These are phyloP conservation scores for Tetrahymena borealis DNA, from an alignment of 73 alveolate species.

Conservation along the genomic window DNA sequence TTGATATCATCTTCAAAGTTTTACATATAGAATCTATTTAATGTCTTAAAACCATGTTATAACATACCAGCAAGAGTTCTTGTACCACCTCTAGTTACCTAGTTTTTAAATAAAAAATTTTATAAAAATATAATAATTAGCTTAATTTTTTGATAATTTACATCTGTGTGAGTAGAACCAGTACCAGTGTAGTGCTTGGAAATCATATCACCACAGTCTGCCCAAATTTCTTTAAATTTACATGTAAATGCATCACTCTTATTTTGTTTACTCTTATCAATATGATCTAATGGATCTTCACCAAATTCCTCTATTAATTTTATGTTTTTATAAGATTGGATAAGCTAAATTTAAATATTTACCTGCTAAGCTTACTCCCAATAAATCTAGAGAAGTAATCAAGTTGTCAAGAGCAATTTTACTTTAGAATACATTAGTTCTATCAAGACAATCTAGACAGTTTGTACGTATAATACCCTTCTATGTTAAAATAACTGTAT, in stretches of 20 bases:
- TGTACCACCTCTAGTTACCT: slow-evolving; percentile 55
- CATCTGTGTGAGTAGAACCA: slow-evolving; percentile 26
- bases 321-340: slow-evolving; percentile 34
- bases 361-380: slow-evolving; percentile 47
- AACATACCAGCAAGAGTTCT: slow-evolving; percentile 80
- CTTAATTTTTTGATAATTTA: no score
- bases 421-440: slow-evolving; percentile 85
- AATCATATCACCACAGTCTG: slow-evolving; percentile 26
- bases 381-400: slow-evolving; percentile 34
- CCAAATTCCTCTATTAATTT: slow-evolving; percentile 11
- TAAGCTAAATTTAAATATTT: slow-evolving; percentile 84
- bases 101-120: background rate
- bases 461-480: slow-evolving; percentile 83
- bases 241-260: background rate
- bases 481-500: slow-evolving; percentile 12
- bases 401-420: slow-evolving; percentile 52
- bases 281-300: slow-evolving; percentile 2
- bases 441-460: slow-evolving; percentile 87
- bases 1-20: slow-evolving; percentile 55
- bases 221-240: slow-evolving; percentile 22
- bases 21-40: slow-evolving; percentile 58
- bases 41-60: slow-evolving; percentile 62
- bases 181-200: slow-evolving; percentile 32
- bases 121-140: background rate
- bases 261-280: background rate